Evolutionary conservation across 371 early-diverging fungal species (phyloP), one percentile per base, ranked within the genome.

Genomic region (Entomophthora muscae): DNA sequence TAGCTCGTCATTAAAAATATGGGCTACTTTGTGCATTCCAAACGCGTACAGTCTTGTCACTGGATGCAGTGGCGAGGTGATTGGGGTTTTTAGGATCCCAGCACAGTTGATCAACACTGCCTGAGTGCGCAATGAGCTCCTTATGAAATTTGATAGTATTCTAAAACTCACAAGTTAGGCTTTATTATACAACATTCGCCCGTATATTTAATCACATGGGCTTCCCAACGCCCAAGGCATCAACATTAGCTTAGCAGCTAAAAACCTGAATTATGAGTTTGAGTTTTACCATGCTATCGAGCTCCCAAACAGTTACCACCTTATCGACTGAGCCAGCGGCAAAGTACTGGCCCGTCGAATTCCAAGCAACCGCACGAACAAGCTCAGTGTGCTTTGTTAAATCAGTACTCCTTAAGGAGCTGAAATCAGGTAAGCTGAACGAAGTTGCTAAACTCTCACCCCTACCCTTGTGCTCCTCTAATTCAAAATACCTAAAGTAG

Each of bases 31-130:
- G 80, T 13, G 83, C 75, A 55, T 82, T 86, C 97, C 97, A 98
- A 22, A 95, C 68, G 75, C 93, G 95, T 65, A 91, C 92, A 0
- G 92, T 85, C 74, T 93, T 96, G 75, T 99, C 99, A 70, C 94
- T 95, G 28, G 97, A 94, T 23, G 89, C 97, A 5, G 95, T 91
- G 0, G 94, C 98, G 76, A 98, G 91, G 13, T 89, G 67, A 58
- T 85, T 81, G 71, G 93, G 90, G 73, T 93, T 94, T 1, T 81
- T 80, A 3, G 90, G 90, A 71, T 88, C 84, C 89, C 89, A 91
- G 31, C 78, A 79, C 28, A 91, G 71, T 66, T 89, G 84, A 72
- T 91, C 86, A 10, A 94, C 87, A 66, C 85, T 88, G 54, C 85
- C 89, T 1, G 83, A 77, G 70, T 94, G 95, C 1, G 90, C 92